Percentiles rank a stretch among this genome's conserved stretches.
These are phyloP conservation scores for Naematelia encephala DNA, from an alignment of 768 basidiomycete species.

Conservation along the genomic window DNA sequence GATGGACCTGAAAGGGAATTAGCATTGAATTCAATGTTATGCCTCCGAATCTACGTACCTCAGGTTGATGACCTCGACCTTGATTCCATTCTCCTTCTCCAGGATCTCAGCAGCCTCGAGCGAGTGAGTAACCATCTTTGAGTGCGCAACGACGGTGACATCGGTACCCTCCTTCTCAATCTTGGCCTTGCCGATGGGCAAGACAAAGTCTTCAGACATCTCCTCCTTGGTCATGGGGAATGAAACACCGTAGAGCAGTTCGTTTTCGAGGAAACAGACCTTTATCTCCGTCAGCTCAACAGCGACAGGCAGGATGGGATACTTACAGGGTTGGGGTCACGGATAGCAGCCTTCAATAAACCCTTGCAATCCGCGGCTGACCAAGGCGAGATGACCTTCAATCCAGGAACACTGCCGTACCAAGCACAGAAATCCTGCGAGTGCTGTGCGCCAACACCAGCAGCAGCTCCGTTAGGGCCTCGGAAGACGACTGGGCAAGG, in stretches of 20 bases:
- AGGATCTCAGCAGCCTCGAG: constrained; percentile 89
- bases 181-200: constrained; percentile 97
- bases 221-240: constrained; percentile 96
- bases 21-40: neutral
- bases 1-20: constrained; percentile 55
- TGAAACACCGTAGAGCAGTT: constrained; percentile 94
- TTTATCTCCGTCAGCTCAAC: constrained; percentile 1
- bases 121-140: constrained; percentile 94
- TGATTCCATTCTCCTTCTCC: constrained; percentile 87
- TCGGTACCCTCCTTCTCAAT: constrained; percentile 89
- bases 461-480: constrained; percentile 96
- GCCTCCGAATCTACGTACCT: constrained; percentile 56
- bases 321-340: constrained; percentile 85
- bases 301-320: neutral
- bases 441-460: constrained; percentile 95
- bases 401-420: constrained; percentile 73
- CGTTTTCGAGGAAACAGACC: constrained; percentile 96
- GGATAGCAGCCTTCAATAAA: constrained; percentile 92
- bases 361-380: constrained; percentile 99
- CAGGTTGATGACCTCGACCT: constrained; percentile 97
- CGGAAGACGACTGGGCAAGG: constrained; percentile 99
- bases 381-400: constrained; percentile 98
- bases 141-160: constrained; percentile 94
- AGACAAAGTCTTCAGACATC: constrained; percentile 88
- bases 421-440: constrained; percentile 96